These are phyloP conservation scores for Flueggea neowawraea DNA, from an alignment of 441 rosid genomes.

Conservation along the genomic window DNA sequence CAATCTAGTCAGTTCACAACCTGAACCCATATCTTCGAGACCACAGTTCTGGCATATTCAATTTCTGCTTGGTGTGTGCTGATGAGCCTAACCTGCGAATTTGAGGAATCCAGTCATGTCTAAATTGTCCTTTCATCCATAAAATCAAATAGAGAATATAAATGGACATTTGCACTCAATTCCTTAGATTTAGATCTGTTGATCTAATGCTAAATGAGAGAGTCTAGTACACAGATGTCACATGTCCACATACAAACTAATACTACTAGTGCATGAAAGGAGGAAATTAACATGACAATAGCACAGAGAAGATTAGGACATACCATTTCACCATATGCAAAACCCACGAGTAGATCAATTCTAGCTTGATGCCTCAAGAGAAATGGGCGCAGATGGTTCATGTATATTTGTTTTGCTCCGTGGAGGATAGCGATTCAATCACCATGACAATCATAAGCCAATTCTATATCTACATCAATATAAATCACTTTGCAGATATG, in stretches of 20 bases:
- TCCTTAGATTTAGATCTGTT: too few relatives aligned
- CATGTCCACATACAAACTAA: too few relatives aligned
- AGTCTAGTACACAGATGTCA: too few relatives aligned
- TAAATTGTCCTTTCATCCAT: background rate
- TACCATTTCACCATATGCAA: conserved; percentile 49
- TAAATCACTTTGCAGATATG: too few relatives aligned
- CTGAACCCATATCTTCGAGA: conserved; percentile 39
- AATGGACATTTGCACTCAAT: too few relatives aligned
- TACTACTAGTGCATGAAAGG: too few relatives aligned
- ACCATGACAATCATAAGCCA: background rate
- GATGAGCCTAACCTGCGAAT: conserved; percentile 49
- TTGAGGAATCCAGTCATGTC: background rate
- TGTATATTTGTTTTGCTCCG: conserved; percentile 57
- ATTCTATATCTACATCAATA: background rate
- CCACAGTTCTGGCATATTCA: conserved; percentile 32
- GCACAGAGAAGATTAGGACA: background rate
- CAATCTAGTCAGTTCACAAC: conserved; percentile 18
- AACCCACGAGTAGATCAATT: conserved; percentile 43
- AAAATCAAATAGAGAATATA: too few relatives aligned
- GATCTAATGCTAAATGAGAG: too few relatives aligned
- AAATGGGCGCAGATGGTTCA: conserved; percentile 56
- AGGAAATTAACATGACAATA: background rate
- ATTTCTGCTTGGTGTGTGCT: conserved; percentile 57
- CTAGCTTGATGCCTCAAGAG: conserved; percentile 57
- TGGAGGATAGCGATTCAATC: conserved; percentile 13